Evolutionary conservation across 1,139 yeast species (phyloP).

Genomic region (Candida sp.): DNA sequence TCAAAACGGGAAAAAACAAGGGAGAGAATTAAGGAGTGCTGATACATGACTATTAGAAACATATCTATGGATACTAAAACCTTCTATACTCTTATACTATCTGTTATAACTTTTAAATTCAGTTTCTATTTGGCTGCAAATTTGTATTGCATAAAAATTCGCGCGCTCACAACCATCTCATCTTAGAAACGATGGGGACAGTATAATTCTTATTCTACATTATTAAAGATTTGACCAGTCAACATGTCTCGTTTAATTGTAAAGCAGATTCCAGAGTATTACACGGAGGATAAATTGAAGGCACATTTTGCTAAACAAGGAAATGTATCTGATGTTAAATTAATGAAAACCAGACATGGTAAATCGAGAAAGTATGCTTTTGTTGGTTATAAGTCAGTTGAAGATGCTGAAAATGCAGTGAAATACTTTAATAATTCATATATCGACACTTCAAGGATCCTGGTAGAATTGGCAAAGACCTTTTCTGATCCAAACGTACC

Average conservation of each 20-base stretch:
- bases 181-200: background rate
- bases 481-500: slow-evolving; percentile 83
- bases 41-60: too few species aligned
- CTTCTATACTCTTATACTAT: too few species aligned
- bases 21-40: too few species aligned
- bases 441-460: slow-evolving; percentile 77
- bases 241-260: slow-evolving; percentile 89
- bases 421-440: slow-evolving; percentile 72
- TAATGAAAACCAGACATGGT: slow-evolving; percentile 78
- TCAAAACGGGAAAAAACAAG: too few species aligned
- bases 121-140: background rate
- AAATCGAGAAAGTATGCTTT: slow-evolving; percentile 93
- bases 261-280: slow-evolving; percentile 85
- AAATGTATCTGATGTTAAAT: slow-evolving; percentile 81
- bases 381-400: slow-evolving; percentile 70
- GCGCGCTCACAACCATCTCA: slow-evolving; percentile 1
- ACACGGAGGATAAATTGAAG: slow-evolving; percentile 70
- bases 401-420: slow-evolving; percentile 79
- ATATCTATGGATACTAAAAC: too few species aligned
- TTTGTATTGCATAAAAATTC: background rate
- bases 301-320: slow-evolving; percentile 65
- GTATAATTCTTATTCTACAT: background rate
- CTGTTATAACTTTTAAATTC: too few species aligned
- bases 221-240: background rate
- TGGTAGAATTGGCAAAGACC: slow-evolving; percentile 80